Evolutionary conservation across 169 alveolate genomes (phyloP).

Genomic region (Theileria equi): DNA sequence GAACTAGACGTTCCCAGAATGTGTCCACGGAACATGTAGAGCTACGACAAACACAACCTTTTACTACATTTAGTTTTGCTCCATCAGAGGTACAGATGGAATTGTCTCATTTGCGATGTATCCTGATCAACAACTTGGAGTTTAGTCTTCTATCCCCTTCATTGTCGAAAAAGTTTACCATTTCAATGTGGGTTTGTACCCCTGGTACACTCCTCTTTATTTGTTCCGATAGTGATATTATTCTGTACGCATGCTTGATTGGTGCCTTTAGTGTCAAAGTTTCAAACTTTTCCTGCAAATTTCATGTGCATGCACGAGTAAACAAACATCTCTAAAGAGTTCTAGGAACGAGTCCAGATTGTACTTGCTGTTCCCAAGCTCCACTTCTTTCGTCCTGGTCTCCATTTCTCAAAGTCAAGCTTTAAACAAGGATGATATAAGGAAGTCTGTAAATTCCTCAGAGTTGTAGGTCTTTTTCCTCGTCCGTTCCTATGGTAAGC

Average conservation of each 20-base stretch:
- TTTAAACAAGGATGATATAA: constrained; percentile 48
- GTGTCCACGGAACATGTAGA: too few relatives aligned
- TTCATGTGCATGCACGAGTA: too few relatives aligned
- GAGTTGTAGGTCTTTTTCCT: constrained; percentile 15
- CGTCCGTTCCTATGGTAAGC: constrained; percentile 39
- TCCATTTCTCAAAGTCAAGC: neutral
- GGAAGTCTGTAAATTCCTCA: constrained; percentile 35
- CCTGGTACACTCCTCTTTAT: constrained; percentile 18
- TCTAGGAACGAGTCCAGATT: neutral
- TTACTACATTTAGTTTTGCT: neutral
- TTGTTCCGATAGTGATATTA: constrained; percentile 43
- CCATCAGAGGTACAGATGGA: neutral
- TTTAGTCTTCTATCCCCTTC: neutral
- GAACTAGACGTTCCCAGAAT: too few relatives aligned
- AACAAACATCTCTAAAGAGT: neutral
- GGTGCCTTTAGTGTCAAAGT: constrained; percentile 32
- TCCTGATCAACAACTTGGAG: neutral
- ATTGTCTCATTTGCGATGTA: neutral
- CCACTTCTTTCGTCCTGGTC: neutral
- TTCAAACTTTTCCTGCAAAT: constrained; percentile 13
- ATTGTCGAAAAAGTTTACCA: constrained; percentile 18
- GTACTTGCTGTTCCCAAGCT: neutral
- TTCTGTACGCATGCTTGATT: constrained; percentile 37
- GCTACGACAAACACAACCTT: too few relatives aligned
- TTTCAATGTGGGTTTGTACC: constrained; percentile 4